Evolutionary conservation across 768 basidiomycete genomes (phyloP).

Genomic region (Heimioporus sp.): DNA sequence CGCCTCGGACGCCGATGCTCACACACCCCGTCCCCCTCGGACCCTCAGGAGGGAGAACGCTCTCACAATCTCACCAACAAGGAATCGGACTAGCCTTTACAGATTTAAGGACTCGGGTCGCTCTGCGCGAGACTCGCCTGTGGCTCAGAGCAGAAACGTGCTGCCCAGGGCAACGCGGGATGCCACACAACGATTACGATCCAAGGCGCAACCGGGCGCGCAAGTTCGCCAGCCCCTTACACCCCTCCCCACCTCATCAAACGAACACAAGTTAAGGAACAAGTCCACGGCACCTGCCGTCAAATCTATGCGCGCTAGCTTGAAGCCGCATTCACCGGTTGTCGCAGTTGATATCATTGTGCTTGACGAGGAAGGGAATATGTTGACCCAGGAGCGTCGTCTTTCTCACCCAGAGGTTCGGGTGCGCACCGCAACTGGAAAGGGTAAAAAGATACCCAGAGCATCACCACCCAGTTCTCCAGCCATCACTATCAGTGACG

Average conservation of each 20-base stretch:
- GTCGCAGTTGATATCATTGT: slow-evolving; percentile 68
- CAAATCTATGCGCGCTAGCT: slow-evolving; percentile 21
- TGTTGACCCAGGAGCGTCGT: slow-evolving; percentile 59
- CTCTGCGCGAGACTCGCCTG: slow-evolving; percentile 20
- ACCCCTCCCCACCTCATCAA: slow-evolving; percentile 38
- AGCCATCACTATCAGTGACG: slow-evolving; percentile 26
- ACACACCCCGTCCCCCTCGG: neutral
- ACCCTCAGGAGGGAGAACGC: slow-evolving; percentile 23
- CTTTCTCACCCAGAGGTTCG: slow-evolving; percentile 45
- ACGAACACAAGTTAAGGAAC: slow-evolving; percentile 22
- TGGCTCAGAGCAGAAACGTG: slow-evolving; percentile 27
- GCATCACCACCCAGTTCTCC: neutral
- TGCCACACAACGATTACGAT: slow-evolving; percentile 12
- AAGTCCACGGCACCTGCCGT: slow-evolving; percentile 18
- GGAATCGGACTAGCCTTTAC: slow-evolving; percentile 5
- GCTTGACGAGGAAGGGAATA: slow-evolving; percentile 58
- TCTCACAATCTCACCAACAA: slow-evolving; percentile 22
- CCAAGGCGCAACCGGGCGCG: slow-evolving; percentile 15
- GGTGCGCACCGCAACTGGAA: slow-evolving; percentile 1
- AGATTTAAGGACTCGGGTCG: slow-evolving; percentile 10
- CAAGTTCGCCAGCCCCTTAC: slow-evolving; percentile 40
- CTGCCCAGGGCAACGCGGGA: slow-evolving; percentile 14
- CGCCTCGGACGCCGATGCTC: slow-evolving; percentile 38
- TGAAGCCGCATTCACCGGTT: slow-evolving; percentile 44
- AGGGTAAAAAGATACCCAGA: slow-evolving; percentile 6